Conservation (phyloP, 2,329 filamentous ascomycete genomes). For the Penicillium sp. region DNA sequence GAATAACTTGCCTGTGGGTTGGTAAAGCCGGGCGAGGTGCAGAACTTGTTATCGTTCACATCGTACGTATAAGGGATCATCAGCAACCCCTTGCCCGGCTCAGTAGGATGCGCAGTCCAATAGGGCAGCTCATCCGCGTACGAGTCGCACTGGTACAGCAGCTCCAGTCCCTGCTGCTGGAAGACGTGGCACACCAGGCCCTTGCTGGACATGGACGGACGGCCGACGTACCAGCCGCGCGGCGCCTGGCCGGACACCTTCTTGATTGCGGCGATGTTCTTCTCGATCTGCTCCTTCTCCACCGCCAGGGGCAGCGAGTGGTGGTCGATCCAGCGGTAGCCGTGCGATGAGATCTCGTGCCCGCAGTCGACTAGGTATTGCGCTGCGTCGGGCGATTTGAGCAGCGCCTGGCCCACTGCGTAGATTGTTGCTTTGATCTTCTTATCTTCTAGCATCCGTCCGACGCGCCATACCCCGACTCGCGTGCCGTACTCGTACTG, state of each 20-base stretch:
- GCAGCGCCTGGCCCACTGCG: conserved; percentile 47
- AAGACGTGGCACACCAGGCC: conserved; percentile 48
- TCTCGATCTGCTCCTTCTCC: conserved; percentile 47
- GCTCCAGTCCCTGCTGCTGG: conserved; percentile 49
- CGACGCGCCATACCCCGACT: conserved; percentile 49
- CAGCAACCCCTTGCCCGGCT: conserved; percentile 48
- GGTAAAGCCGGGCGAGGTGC: conserved; percentile 42
- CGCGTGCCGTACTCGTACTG: conserved; percentile 51
- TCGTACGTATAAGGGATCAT: conserved; percentile 56
- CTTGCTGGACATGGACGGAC: conserved; percentile 41
- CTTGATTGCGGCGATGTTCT: conserved; percentile 41
- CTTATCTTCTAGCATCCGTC: conserved; percentile 47
- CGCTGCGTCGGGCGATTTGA: conserved; percentile 46
- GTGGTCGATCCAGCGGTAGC: conserved; percentile 51
- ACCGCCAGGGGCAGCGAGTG: conserved; percentile 42
- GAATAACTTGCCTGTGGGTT: no score
- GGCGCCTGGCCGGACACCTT: conserved; percentile 45
- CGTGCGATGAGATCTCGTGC: conserved; percentile 49
- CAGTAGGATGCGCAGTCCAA: conserved; percentile 52
- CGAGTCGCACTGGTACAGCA: conserved; percentile 48
- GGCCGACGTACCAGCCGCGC: conserved; percentile 49
- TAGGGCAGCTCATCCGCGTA: conserved; percentile 56
- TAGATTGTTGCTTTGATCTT: conserved; percentile 51
- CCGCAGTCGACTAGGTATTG: conserved; percentile 45
- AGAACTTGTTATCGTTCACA: conserved; percentile 52